Base-by-base conservation (phyloP, 805 yeast species). In the Candida arabinofermentans region DNA sequence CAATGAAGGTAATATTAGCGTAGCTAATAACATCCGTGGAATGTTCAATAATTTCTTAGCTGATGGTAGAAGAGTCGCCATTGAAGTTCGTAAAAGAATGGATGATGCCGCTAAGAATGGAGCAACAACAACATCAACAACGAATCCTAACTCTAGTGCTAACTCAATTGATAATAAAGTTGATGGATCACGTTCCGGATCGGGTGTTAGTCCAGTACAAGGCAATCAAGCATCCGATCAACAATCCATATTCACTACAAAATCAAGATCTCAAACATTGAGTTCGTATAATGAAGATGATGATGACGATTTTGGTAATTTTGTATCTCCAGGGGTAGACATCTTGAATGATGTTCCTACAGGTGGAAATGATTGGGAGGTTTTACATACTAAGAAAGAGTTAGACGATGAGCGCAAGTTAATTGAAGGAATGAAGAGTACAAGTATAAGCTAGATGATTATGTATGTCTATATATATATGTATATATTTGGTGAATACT, bases 1-100 rank as follows among this genome's bases (percentile, higher is more conserved):
- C 34, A 73, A 70, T 51, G 51, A 48, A 13, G 32, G 32, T 14
- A 46, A 49, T 27, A 49, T 56, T 4, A 62, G 62, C 1, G 46
- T 60, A 53, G 76, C 75, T 42, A 66, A 78, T 34, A 83, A 83
- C 24, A 65, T 93, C 44, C 74, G 96, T 42, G 91, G 86, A 42
- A 83, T 93, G 79, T 86, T 91, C 65, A 95, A 88, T 60, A 91
- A 93, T 9, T 72, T 93, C 43, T 73, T 91, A 46, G 93, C 95
- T 0, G 97, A 93, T 65, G 97, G 98, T 5, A 74, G 87, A 58
- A 78, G 91, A 42, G 95, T 91, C 12, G 98, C 98, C 1, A 80
- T 76, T 40, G 90, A 88, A 57, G 95, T 93, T 3, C 80, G 91
- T 50, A 81, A 84, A 50, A 81, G 96, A 49, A 89, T 88, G 75